Conservation (phyloP, 352 stramenopile genomes). For the Ophiocytium majus region DNA sequence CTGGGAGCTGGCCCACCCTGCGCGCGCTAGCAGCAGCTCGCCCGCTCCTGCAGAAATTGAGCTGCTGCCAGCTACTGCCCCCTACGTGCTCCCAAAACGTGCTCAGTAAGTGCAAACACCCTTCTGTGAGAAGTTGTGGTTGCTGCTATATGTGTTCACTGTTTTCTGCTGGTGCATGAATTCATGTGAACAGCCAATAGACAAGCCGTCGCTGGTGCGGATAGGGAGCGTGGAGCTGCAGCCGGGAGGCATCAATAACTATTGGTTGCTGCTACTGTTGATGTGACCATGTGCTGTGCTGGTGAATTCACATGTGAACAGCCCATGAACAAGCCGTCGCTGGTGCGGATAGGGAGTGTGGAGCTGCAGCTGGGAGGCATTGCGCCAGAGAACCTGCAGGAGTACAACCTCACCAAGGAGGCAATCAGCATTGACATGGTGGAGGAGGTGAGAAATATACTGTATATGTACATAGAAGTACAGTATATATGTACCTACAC, state of each 20-base stretch:
- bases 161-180: too few relatives aligned
- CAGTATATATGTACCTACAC: too few relatives aligned
- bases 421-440: constrained; percentile 42
- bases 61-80: too few relatives aligned
- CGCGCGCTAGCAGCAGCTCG: too few relatives aligned
- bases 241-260: constrained; percentile 24
- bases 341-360: constrained; percentile 47
- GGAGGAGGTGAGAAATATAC: constrained; percentile 50
- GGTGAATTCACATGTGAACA: background rate
- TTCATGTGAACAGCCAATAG: too few relatives aligned
- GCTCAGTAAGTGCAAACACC: too few relatives aligned
- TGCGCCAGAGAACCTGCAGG: constrained; percentile 35
- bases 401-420: constrained; percentile 49
- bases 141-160: too few relatives aligned
- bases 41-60: too few relatives aligned
- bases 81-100: too few relatives aligned
- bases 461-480: too few relatives aligned
- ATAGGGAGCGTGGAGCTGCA: constrained; percentile 47
- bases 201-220: constrained; percentile 28
- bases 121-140: too few relatives aligned
- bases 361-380: constrained; percentile 32
- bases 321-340: constrained; percentile 17
- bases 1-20: too few relatives aligned
- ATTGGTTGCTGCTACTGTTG: background rate
- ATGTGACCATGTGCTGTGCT: background rate